phyloP scores from a whole-genome alignment of 202 grass and related monocot genomes.

The Bolboschoenoplectus hybrid region DNA sequence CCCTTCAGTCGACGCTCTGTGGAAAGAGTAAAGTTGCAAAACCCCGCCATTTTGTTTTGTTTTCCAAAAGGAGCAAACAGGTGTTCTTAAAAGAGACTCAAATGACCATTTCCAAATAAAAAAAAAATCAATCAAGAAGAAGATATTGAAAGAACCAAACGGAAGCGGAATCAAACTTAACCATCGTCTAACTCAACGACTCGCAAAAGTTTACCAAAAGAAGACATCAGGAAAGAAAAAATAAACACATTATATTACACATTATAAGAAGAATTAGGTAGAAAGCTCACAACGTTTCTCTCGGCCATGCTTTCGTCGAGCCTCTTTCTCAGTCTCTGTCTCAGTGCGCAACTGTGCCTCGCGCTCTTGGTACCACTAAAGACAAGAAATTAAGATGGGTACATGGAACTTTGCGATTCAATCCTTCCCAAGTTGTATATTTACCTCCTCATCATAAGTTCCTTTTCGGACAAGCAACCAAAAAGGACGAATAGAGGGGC shows the following conservation, averaged over 20 bases:
- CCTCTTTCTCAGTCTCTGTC: background rate
- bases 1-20: background rate
- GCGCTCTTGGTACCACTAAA: background rate
- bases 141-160: background rate
- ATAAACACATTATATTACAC: background rate
- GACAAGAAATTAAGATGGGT: background rate
- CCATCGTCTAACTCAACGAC: background rate
- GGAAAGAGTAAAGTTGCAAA: constrained; percentile 18
- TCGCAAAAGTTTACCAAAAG: background rate
- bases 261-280: background rate
- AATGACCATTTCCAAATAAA: background rate
- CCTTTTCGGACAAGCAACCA: too few species aligned
- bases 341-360: background rate
- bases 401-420: background rate
- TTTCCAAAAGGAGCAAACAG: background rate
- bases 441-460: background rate
- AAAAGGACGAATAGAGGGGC: too few species aligned
- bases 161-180: background rate
- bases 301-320: constrained; percentile 2
- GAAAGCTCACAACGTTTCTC: constrained; percentile 5
- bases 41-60: background rate
- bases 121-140: background rate
- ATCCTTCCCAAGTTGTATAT: background rate
- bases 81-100: background rate
- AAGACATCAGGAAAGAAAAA: background rate